phyloP scores from a whole-genome alignment of 805 yeast genomes.

The Suhomyces emberorum region DNA sequence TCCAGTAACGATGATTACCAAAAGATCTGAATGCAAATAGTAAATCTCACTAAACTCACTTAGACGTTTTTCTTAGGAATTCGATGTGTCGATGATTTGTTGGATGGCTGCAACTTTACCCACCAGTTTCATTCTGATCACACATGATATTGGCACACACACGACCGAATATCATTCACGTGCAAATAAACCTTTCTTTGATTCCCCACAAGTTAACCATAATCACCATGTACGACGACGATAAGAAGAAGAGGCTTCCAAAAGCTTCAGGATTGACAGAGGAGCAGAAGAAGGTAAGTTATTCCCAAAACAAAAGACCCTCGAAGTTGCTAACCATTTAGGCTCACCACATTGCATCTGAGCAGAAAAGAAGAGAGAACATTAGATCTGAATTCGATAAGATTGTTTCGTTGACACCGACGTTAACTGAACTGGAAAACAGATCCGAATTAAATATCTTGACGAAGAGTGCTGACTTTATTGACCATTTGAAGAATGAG shows the following conservation, averaged over 20 bases:
- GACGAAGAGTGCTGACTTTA: slow-evolving; percentile 57
- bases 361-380: slow-evolving; percentile 82
- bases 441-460: slow-evolving; percentile 78
- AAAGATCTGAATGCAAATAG: too few relatives aligned
- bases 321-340: slow-evolving; percentile 18
- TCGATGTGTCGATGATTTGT: too few relatives aligned
- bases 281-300: slow-evolving; percentile 34
- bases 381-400: slow-evolving; percentile 79
- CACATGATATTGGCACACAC: too few relatives aligned
- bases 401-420: slow-evolving; percentile 74
- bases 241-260: slow-evolving; percentile 14
- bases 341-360: slow-evolving; percentile 81
- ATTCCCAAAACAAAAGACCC: neutral
- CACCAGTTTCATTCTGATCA: too few relatives aligned
- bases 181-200: too few relatives aligned
- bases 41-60: too few relatives aligned
- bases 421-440: slow-evolving; percentile 61
- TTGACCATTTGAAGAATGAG: slow-evolving; percentile 48
- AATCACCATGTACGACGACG: slow-evolving; percentile 6
- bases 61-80: too few relatives aligned
- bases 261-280: slow-evolving; percentile 32
- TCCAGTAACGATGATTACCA: too few relatives aligned
- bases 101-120: too few relatives aligned
- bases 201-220: slow-evolving; percentile 5
- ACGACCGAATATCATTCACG: neutral